These are phyloP conservation scores for Colletotrichum karsti DNA, from an alignment of 2,329 filamentous ascomycete species.

Conservation along the genomic window DNA sequence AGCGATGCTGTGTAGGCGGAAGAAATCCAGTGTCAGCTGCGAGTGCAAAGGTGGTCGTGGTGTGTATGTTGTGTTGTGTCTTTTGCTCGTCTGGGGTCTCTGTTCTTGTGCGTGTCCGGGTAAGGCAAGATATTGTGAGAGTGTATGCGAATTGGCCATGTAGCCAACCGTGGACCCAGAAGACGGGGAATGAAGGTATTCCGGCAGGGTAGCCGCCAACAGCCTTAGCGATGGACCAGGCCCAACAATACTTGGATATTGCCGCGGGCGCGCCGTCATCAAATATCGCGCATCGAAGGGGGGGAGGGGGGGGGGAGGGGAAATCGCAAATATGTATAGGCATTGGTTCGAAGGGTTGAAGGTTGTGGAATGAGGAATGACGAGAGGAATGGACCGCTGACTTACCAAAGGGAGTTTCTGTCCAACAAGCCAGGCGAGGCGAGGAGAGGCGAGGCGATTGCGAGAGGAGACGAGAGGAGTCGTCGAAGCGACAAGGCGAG, in stretches of 20 bases:
- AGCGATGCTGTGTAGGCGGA: conserved; percentile 16
- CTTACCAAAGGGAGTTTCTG: conserved; percentile 20
- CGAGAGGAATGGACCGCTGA: conserved; percentile 12
- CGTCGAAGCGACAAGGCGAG: not conserved
- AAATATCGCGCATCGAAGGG: not conserved
- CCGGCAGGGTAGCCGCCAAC: conserved; percentile 13
- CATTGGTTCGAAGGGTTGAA: not conserved
- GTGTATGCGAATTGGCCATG: conserved; percentile 14
- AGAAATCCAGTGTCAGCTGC: conserved; percentile 13
- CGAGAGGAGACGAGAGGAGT: not conserved
- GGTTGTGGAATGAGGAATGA: conserved; percentile 20
- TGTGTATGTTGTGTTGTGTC: not conserved
- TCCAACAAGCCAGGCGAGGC: not conserved
- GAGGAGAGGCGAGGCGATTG: not conserved
- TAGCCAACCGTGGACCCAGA: conserved; percentile 11
- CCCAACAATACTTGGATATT: not conserved
- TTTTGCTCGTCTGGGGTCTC: not conserved
- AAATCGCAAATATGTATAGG: conserved; percentile 15
- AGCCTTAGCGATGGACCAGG: conserved; percentile 9
- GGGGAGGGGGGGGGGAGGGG: no score
- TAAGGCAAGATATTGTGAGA: not conserved
- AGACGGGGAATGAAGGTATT: conserved; percentile 21
- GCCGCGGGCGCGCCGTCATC: conserved; percentile 5
- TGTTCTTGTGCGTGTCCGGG: not conserved
- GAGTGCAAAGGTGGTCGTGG: not conserved